These are phyloP conservation scores for Epichloe hybrida DNA, from an alignment of 2,329 filamentous ascomycete species.

Conservation along the genomic window DNA sequence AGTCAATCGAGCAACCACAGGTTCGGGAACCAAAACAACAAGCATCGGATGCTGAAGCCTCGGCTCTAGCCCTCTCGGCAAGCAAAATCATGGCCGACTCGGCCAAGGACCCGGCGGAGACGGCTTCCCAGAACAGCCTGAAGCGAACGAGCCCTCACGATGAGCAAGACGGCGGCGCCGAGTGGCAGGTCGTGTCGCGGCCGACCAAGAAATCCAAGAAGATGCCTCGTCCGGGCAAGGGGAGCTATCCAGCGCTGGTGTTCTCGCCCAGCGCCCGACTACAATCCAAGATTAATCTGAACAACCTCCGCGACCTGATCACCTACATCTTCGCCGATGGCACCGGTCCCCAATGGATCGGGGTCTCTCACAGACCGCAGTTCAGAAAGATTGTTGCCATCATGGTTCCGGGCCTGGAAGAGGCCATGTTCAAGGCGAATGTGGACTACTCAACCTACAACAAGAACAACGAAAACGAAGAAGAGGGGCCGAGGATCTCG, in stretches of 20 bases:
- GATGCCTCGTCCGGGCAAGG: slow-evolving; percentile 38
- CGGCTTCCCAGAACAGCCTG: slow-evolving; percentile 22
- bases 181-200: slow-evolving; percentile 43
- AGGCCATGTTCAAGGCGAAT: slow-evolving; percentile 67
- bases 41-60: background rate
- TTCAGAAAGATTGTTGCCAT: slow-evolving; percentile 73
- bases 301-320: slow-evolving; percentile 48
- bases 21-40: background rate
- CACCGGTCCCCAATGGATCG: slow-evolving; percentile 49
- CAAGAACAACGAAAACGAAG: slow-evolving; percentile 16
- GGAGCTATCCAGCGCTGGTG: slow-evolving; percentile 45
- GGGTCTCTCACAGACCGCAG: slow-evolving; percentile 46
- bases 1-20: background rate
- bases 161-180: slow-evolving; percentile 22
- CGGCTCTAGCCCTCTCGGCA: background rate
- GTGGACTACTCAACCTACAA: slow-evolving; percentile 37
- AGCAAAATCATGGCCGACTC: slow-evolving; percentile 7
- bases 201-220: slow-evolving; percentile 48
- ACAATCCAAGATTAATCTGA: slow-evolving; percentile 47
- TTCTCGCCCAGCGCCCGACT: slow-evolving; percentile 46
- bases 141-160: slow-evolving; percentile 37
- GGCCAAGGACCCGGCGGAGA: slow-evolving; percentile 6
- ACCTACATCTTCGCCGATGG: slow-evolving; percentile 57
- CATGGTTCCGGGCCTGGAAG: slow-evolving; percentile 85
- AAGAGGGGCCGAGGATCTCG: slow-evolving; percentile 15